Percentiles rank a stretch among this genome's conserved stretches.
These are phyloP conservation scores for Schwanniomyces sp. DNA, from an alignment of 805 yeast species.

Conservation along the genomic window DNA sequence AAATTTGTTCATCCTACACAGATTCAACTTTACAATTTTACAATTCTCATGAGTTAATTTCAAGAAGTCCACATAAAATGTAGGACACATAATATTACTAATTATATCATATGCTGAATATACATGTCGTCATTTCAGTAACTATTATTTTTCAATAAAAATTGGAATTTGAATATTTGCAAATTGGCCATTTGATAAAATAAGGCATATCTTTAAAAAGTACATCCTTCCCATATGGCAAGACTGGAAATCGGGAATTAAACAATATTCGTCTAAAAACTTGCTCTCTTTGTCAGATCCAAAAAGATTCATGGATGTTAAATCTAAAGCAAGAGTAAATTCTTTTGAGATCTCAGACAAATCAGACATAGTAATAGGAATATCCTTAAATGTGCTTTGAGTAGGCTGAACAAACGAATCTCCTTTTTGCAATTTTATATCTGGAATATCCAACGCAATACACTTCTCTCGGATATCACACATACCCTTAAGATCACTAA, in stretches of 20 bases:
- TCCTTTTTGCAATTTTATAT: conserved; percentile 6
- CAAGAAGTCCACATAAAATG: too few species aligned
- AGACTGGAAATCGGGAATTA: conserved; percentile 40
- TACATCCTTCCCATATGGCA: conserved; percentile 33
- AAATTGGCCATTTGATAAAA: conserved; percentile 18
- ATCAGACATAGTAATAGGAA: conserved; percentile 9
- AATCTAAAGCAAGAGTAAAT: conserved; percentile 14
- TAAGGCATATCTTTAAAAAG: conserved; percentile 22
- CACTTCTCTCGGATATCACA: conserved; percentile 23
- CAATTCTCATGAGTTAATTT: too few species aligned
- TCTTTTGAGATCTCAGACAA: conserved; percentile 6
- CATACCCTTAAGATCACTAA: conserved; percentile 29
- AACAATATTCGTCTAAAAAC: conserved; percentile 23
- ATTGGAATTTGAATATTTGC: conserved; percentile 31
- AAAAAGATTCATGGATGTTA: conserved; percentile 6
- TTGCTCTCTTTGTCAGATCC: background rate
- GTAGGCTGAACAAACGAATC: too few species aligned
- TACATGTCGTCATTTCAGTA: background rate
- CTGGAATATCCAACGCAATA: conserved; percentile 21
- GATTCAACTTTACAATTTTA: too few species aligned
- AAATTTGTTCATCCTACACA: too few species aligned
- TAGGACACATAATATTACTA: too few species aligned
- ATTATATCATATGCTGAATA: background rate
- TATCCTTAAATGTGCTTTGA: background rate
- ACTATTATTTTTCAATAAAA: conserved; percentile 17